Evolutionary conservation across 495 filamentous ascomycete genomes (phyloP).

Genomic region (Neurospora sp.): DNA sequence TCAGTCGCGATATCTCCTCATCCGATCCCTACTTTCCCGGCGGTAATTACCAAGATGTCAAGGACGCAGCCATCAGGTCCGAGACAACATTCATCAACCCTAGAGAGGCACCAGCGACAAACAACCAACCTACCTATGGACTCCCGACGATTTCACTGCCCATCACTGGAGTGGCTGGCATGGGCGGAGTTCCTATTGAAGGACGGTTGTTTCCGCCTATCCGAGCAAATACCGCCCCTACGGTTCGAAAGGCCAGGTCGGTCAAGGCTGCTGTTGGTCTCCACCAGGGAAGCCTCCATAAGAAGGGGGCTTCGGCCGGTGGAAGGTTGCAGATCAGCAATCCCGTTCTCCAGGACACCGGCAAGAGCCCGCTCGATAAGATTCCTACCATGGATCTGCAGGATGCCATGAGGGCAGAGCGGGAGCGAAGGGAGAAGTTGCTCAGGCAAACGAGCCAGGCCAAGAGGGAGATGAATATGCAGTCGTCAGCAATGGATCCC

Average conservation of each 20-base stretch:
- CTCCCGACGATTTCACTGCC: slow-evolving; percentile 18
- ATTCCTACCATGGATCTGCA: slow-evolving; percentile 38
- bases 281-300: slow-evolving; percentile 25
- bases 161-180: slow-evolving; percentile 7
- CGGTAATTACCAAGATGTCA: slow-evolving; percentile 36
- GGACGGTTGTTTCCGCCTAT: slow-evolving; percentile 12
- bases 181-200: slow-evolving; percentile 11
- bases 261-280: slow-evolving; percentile 8
- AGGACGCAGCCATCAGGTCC: slow-evolving; percentile 26
- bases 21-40: slow-evolving; percentile 35
- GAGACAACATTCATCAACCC: slow-evolving; percentile 29
- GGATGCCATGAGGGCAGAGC: slow-evolving; percentile 37
- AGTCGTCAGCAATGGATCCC: slow-evolving; percentile 16
- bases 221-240: slow-evolving; percentile 1
- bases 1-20: slow-evolving; percentile 30
- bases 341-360: slow-evolving; percentile 35
- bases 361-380: slow-evolving; percentile 30
- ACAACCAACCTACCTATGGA: slow-evolving; percentile 8
- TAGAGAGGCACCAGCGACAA: slow-evolving; percentile 15
- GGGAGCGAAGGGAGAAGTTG: slow-evolving; percentile 25
- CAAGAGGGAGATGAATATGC: slow-evolving; percentile 20
- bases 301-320: slow-evolving; percentile 14
- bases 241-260: not conserved
- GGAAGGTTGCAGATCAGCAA: slow-evolving; percentile 37
- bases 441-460: slow-evolving; percentile 5